Conservation (phyloP, 2,329 filamentous ascomycete genomes). For the Aspergillus sclerotialis region DNA sequence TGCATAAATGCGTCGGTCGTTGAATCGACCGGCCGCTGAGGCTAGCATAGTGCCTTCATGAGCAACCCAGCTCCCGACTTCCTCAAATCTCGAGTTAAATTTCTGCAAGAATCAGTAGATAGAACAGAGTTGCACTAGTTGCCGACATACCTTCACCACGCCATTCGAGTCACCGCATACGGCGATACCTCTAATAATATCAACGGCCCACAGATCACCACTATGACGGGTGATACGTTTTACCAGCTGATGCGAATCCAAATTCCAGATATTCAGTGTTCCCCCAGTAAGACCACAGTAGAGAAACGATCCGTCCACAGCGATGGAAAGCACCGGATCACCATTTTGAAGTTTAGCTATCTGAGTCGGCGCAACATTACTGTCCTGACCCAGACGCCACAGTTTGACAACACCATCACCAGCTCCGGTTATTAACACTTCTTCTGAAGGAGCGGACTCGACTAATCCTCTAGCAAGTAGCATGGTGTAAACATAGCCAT, state of each 20-base stretch:
- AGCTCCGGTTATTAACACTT: constrained; percentile 82
- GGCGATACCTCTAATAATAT: constrained; percentile 75
- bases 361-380: constrained; percentile 58
- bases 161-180: constrained; percentile 88
- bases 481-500: constrained; percentile 96
- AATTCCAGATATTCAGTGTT: constrained; percentile 90
- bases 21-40: constrained; percentile 66
- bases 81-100: constrained; percentile 77
- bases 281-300: constrained; percentile 86
- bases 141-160: constrained; percentile 62
- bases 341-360: constrained; percentile 61
- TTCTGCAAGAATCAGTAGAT: constrained; percentile 37
- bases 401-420: constrained; percentile 92
- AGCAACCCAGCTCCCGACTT: constrained; percentile 69
- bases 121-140: background rate
- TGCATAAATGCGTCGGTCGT: constrained; percentile 74
- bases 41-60: constrained; percentile 83
- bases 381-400: constrained; percentile 66
- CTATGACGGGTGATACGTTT: constrained; percentile 75
- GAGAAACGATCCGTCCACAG: constrained; percentile 82
- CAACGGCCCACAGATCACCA: constrained; percentile 77
- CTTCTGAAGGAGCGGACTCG: constrained; percentile 56
- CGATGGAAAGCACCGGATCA: constrained; percentile 67
- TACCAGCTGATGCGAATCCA: constrained; percentile 86
- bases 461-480: constrained; percentile 69